Evolutionary conservation across 179 eudicot species (phyloP).

Genomic region (Pouteria campechiana): DNA sequence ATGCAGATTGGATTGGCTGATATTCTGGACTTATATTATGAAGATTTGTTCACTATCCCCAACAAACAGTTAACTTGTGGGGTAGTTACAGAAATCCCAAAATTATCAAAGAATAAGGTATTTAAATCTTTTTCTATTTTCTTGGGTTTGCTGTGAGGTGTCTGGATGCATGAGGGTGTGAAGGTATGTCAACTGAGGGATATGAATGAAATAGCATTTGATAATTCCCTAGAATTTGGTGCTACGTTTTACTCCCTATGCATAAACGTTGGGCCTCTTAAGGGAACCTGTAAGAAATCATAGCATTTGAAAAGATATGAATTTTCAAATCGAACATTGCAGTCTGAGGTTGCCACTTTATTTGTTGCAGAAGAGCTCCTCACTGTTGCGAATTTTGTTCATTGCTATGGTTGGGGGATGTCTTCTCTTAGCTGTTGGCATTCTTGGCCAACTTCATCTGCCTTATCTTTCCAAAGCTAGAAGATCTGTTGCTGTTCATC

Average conservation of each 20-base stretch:
- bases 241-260: too few species aligned
- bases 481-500: conserved; percentile 17
- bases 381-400: conserved; percentile 40
- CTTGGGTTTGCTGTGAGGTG: background rate
- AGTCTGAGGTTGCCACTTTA: conserved; percentile 1
- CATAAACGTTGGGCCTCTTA: too few species aligned
- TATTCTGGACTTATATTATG: conserved; percentile 77
- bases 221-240: too few species aligned
- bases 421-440: conserved; percentile 41
- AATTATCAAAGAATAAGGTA: conserved; percentile 53
- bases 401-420: conserved; percentile 39
- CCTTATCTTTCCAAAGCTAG: conserved; percentile 33
- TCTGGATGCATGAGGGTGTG: too few species aligned
- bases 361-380: conserved; percentile 40
- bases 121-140: background rate
- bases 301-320: too few species aligned
- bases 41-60: conserved; percentile 75
- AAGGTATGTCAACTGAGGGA: too few species aligned
- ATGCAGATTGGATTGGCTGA: conserved; percentile 75
- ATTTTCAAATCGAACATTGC: too few species aligned
- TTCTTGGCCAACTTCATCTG: conserved; percentile 36
- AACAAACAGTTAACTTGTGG: conserved; percentile 44
- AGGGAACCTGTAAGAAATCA: too few species aligned
- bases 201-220: too few species aligned
- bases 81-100: conserved; percentile 28